Evolutionary conservation across 176 grass and related monocot genomes (phyloP), one percentile per base, ranked within the genome.

Genomic region (Zea mays): DNA sequence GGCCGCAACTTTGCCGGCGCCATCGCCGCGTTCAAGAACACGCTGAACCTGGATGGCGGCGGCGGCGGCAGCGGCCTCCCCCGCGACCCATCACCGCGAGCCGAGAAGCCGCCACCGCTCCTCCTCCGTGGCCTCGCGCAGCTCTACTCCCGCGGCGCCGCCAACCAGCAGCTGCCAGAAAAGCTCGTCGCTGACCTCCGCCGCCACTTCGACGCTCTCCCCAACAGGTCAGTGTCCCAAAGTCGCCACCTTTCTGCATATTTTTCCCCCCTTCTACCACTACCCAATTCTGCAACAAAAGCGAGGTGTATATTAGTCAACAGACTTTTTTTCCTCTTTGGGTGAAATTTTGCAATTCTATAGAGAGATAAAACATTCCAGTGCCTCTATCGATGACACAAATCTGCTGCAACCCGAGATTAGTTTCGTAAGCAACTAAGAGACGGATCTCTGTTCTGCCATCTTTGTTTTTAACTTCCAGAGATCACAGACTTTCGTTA

Each of bases 161-260:
- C 52, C 58, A 85, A 81, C 36, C 91, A 89, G 78, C 85, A 99
- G 65, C 82, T 92, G 50, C 92, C 96, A 15, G 96, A 99, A 74
- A 94, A 94, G 78, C 92, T 99, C 79, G 74, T 99, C 15, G 75
- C 92, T 33, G 89, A 94, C 67, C 85, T 92, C 60, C 92, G 96
- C 75, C 92, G 92, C 74, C 96, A 99, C 77, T 99, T 99, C 74
- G 96, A 99, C 45, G 84, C 90, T 19, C 85, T 99, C 52, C 96
- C 96, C 58, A 95, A 96, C 76, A 98, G 95, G 95, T 94, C 51
- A 75, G 64, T 39, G 13, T 35, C 57, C 40, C 27, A 27, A 70
- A 76, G 54, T 67, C 50, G 3, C 41, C 15, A 41, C 59, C 64
- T 48, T 75, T 75, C 19, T 50, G 12, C 7, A 6, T 15, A 68